phyloP scores from a whole-genome alignment of 495 filamentous ascomycete species.

The Penicillium paradoxum region DNA sequence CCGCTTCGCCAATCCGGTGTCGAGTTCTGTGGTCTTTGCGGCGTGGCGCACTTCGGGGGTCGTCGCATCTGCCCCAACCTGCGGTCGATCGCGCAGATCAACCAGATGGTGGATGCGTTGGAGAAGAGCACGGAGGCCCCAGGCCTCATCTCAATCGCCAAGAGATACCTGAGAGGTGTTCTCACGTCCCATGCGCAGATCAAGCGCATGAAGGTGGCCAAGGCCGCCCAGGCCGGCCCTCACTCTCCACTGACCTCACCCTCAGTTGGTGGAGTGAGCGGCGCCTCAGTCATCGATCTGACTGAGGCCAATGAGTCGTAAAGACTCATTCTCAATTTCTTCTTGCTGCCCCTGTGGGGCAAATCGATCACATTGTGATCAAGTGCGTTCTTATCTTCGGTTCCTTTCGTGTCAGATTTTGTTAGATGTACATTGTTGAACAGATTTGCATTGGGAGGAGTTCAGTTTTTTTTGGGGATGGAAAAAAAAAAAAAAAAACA shows the following conservation, averaged over 20 bases:
- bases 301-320: not conserved
- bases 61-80: constrained; percentile 58
- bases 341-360: not conserved
- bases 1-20: constrained; percentile 55
- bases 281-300: not conserved
- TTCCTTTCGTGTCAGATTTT: not conserved
- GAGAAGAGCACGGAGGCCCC: constrained; percentile 51
- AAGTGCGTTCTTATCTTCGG: not conserved
- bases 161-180: constrained; percentile 52
- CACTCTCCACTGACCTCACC: not conserved
- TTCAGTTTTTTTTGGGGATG: not conserved
- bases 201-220: not conserved
- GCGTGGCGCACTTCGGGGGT: constrained; percentile 58
- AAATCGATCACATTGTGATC: not conserved
- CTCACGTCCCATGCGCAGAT: constrained; percentile 45
- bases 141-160: constrained; percentile 48
- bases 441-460: not conserved
- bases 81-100: constrained; percentile 50
- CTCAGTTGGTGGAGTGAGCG: not conserved
- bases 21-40: constrained; percentile 63
- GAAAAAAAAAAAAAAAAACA: not conserved
- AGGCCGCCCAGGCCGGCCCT: not conserved
- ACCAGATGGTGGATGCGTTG: constrained; percentile 55
- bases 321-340: not conserved
- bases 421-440: not conserved